phyloP scores from a whole-genome alignment of 208 protist species.

The Trypanosoma rangeli region DNA sequence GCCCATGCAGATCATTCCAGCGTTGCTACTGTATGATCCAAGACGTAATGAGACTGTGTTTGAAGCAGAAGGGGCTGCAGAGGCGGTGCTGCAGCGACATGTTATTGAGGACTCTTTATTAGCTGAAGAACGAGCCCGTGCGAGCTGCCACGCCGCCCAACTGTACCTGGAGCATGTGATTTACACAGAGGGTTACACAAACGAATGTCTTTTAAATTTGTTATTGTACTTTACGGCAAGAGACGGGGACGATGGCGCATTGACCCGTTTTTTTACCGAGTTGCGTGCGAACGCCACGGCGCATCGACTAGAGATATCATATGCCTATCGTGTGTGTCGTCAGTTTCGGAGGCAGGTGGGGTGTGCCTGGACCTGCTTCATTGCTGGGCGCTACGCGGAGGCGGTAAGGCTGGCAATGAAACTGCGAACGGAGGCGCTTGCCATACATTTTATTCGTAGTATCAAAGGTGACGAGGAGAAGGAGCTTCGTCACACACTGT shows the following conservation, averaged over 20 bases:
- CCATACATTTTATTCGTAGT: slow-evolving; percentile 23
- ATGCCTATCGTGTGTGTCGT: slow-evolving; percentile 18
- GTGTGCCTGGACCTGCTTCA: slow-evolving; percentile 20
- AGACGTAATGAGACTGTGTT: slow-evolving; percentile 28
- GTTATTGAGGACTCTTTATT: slow-evolving; percentile 30
- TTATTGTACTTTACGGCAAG: slow-evolving; percentile 22
- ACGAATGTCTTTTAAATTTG: slow-evolving; percentile 18
- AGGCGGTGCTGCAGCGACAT: slow-evolving; percentile 30
- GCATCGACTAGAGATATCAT: slow-evolving; percentile 8
- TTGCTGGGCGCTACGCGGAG: slow-evolving; percentile 8
- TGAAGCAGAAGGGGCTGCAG: slow-evolving; percentile 24
- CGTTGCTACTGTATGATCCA: slow-evolving; percentile 34
- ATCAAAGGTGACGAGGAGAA: not conserved
- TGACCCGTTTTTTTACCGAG: slow-evolving; percentile 20
- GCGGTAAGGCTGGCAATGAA: slow-evolving; percentile 19
- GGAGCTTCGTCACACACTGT: slow-evolving; percentile 22
- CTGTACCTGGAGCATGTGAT: slow-evolving; percentile 26
- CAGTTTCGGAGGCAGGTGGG: slow-evolving; percentile 12
- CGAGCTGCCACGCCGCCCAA: slow-evolving; percentile 17
- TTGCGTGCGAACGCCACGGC: not conserved
- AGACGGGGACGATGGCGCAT: slow-evolving; percentile 15
- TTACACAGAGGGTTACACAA: slow-evolving; percentile 11
- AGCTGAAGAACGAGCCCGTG: slow-evolving; percentile 17
- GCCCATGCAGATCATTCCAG: slow-evolving; percentile 29
- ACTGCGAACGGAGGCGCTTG: slow-evolving; percentile 18